Evolutionary conservation across 257 asterid species (phyloP).

Genomic region (Nicotiana benthamiana): DNA sequence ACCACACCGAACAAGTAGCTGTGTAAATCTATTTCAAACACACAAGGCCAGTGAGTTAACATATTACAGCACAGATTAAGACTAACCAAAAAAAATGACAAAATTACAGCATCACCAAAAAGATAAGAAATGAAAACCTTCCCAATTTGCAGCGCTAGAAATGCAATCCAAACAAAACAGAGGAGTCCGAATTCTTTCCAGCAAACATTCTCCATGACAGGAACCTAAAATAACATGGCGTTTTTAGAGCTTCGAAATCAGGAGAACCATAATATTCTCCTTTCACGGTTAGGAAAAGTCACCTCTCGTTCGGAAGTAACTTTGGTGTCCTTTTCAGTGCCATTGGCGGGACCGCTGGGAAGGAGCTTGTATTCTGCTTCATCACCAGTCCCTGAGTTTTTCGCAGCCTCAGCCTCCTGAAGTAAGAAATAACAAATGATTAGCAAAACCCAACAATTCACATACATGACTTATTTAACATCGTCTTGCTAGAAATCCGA

Average conservation of each 20-base stretch:
- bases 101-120: background rate
- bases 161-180: slow-evolving; percentile 67
- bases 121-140: slow-evolving; percentile 45
- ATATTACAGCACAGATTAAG: background rate
- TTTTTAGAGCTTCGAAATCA: slow-evolving; percentile 5
- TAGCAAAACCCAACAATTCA: background rate
- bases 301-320: slow-evolving; percentile 46
- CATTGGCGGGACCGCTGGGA: slow-evolving; percentile 59
- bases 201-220: slow-evolving; percentile 67
- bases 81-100: background rate
- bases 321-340: slow-evolving; percentile 24
- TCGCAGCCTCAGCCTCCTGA: background rate
- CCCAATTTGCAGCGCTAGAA: slow-evolving; percentile 62
- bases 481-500: background rate
- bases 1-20: slow-evolving; percentile 54
- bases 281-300: slow-evolving; percentile 11
- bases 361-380: slow-evolving; percentile 77
- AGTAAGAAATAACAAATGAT: background rate
- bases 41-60: slow-evolving; percentile 13
- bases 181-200: slow-evolving; percentile 96
- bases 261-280: slow-evolving; percentile 2
- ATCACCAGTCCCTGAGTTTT: slow-evolving; percentile 36
- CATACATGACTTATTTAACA: background rate
- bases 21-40: slow-evolving; percentile 47
- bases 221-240: slow-evolving; percentile 29